Evolutionary conservation across 805 yeast genomes (phyloP), one percentile per base, ranked within the genome.

Genomic region (Wickerhamiella siamensis): DNA sequence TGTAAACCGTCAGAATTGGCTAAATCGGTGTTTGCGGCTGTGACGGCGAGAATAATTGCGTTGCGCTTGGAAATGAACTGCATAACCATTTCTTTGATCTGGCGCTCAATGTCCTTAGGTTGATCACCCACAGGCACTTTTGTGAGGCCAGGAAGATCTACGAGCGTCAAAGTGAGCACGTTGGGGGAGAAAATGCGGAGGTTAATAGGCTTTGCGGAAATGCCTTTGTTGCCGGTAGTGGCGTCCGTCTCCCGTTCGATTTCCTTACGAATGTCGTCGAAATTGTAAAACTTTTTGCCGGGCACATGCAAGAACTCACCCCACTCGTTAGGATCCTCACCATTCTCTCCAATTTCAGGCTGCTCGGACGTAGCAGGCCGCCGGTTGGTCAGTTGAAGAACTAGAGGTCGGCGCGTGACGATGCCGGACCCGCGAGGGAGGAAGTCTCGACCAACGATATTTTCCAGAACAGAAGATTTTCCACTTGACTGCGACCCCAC

Each of bases 71-170:
- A 79, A 51, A 91, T 87, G 59, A 81, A 91, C 62, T 86, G 86
- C 71, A 91, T 70, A 41, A 91, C 71, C 83, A 91, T 79, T 51
- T 84, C 94, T 60, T 83, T 79, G 55, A 91, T 91, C 61, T 83
- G 95, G 50, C 72, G 77, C 66, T 91, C 98, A 50, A 91, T 91
- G 60, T 91, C 98, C 57, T 81, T 82, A 43, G 98, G 98, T 64
- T 91, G 98, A 62, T 91, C 98, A 42, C 98, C 98, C 38, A 91
- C 96, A 5, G 98, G 98, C 31, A 91, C 97, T 60, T 91, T 91
- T 20, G 98, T 91, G 55, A 91, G 74, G 49, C 98, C 98, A 4
- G 98, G 98, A 55, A 91, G 71, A 65, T 91, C 98, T 31, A 91
- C 97, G 54, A 91, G 72, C 9, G 98, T 91, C 61, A 88, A 72